Conservation (phyloP, 2,329 filamentous ascomycete genomes). For the Fusarium newnesense region DNA sequence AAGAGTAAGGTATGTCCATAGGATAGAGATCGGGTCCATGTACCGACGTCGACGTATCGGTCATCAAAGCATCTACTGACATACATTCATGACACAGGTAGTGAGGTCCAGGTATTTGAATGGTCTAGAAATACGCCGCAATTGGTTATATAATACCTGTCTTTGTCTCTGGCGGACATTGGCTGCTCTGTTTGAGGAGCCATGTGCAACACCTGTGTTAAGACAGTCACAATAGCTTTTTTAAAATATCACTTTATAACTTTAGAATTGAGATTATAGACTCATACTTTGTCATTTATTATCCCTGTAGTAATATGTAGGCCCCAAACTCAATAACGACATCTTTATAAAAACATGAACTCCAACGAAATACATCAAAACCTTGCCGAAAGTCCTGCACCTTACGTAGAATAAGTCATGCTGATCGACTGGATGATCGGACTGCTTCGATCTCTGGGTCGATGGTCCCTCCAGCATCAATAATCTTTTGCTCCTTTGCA, state of each 20-base stretch:
- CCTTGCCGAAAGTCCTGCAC: not conserved
- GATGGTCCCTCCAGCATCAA: too few species aligned
- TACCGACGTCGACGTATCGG: too few species aligned
- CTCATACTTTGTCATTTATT: not conserved
- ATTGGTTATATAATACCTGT: not conserved
- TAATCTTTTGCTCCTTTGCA: too few species aligned
- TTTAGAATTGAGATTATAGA: rapidly evolving
- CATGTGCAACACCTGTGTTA: rapidly evolving
- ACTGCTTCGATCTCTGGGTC: too few species aligned
- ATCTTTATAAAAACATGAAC: not conserved
- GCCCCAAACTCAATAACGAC: not conserved
- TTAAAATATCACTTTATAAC: rapidly evolving
- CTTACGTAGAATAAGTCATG: too few species aligned
- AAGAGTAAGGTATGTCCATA: too few species aligned
- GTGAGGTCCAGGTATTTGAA: rapidly evolving
- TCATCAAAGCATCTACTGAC: not conserved
- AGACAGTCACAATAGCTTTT: rapidly evolving
- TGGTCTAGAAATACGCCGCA: rapidly evolving
- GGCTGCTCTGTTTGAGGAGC: rapidly evolving
- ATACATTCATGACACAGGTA: rapidly evolving
- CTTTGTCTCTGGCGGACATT: not conserved
- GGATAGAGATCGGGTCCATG: too few species aligned
- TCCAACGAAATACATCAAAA: not conserved
- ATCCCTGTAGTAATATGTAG: not conserved
- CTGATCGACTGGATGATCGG: too few species aligned